These are phyloP conservation scores for Spergularia azorica DNA, from an alignment of 179 eudicot genomes.

Conservation along the genomic window DNA sequence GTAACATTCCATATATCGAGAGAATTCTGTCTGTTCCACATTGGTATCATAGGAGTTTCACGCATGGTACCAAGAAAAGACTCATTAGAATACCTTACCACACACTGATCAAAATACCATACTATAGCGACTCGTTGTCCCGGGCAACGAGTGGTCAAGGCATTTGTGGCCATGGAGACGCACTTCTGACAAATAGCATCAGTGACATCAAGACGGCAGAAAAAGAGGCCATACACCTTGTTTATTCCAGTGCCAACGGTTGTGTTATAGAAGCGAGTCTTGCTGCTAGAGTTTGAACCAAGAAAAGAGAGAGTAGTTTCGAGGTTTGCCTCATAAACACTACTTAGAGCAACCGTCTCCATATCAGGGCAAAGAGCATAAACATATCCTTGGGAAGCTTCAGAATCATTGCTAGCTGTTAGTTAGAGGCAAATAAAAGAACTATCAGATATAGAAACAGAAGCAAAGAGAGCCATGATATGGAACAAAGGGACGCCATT, in stretches of 20 bases:
- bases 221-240: conserved; percentile 27
- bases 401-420: conserved; percentile 4
- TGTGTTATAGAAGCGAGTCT: conserved; percentile 18
- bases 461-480: conserved; percentile 3
- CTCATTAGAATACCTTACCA: conserved; percentile 33
- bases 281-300: conserved; percentile 6
- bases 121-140: conserved; percentile 26
- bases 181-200: conserved; percentile 22
- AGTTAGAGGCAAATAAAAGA: background rate
- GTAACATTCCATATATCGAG: conserved; percentile 22
- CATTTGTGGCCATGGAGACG: conserved; percentile 20
- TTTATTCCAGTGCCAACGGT: conserved; percentile 25
- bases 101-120: conserved; percentile 37
- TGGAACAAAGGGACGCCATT: conserved; percentile 14
- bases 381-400: conserved; percentile 16
- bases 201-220: conserved; percentile 27
- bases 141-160: conserved; percentile 16
- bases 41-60: conserved; percentile 34
- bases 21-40: conserved; percentile 30
- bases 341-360: conserved; percentile 16
- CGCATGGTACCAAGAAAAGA: conserved; percentile 30
- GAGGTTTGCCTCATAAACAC: conserved; percentile 23
- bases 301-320: conserved; percentile 21
- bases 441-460: conserved; percentile 4
- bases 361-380: conserved; percentile 22